phyloP scores from a whole-genome alignment of 2,329 filamentous ascomycete species.

The Hyphodiscus sp. region DNA sequence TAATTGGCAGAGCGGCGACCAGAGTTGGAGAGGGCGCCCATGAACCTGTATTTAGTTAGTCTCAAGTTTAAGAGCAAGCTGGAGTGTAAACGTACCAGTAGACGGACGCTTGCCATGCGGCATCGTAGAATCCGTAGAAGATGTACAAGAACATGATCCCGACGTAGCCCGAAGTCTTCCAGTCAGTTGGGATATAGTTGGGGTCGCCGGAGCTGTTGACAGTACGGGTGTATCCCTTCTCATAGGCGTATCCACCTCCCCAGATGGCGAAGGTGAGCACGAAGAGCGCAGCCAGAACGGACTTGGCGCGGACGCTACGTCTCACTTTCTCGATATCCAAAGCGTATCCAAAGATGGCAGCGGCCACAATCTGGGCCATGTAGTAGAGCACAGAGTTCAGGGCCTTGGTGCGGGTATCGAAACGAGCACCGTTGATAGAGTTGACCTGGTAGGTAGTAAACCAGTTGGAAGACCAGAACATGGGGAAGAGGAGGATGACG shows the following conservation, averaged over 20 bases:
- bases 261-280: constrained; percentile 69
- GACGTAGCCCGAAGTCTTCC: constrained; percentile 59
- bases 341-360: constrained; percentile 63
- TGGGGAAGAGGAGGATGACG: constrained; percentile 70
- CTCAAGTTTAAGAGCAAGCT: background rate
- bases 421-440: constrained; percentile 61
- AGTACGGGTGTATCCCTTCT: constrained; percentile 53
- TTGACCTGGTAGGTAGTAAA: constrained; percentile 80
- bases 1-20: constrained; percentile 87
- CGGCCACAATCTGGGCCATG: constrained; percentile 70
- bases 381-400: constrained; percentile 78
- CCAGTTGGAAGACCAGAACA: constrained; percentile 76
- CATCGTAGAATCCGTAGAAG: constrained; percentile 85
- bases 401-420: constrained; percentile 68
- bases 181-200: constrained; percentile 43
- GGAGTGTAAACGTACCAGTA: constrained; percentile 60
- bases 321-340: constrained; percentile 57
- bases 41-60: constrained; percentile 54
- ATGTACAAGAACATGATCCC: constrained; percentile 86
- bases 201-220: constrained; percentile 13
- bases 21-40: constrained; percentile 91
- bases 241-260: constrained; percentile 77
- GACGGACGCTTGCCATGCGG: constrained; percentile 80
- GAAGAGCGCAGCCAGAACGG: constrained; percentile 55
- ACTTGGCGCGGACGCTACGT: constrained; percentile 62